phyloP scores from a whole-genome alignment of 1,284 basidiomycete species.

The Schizophyllum amplum region DNA sequence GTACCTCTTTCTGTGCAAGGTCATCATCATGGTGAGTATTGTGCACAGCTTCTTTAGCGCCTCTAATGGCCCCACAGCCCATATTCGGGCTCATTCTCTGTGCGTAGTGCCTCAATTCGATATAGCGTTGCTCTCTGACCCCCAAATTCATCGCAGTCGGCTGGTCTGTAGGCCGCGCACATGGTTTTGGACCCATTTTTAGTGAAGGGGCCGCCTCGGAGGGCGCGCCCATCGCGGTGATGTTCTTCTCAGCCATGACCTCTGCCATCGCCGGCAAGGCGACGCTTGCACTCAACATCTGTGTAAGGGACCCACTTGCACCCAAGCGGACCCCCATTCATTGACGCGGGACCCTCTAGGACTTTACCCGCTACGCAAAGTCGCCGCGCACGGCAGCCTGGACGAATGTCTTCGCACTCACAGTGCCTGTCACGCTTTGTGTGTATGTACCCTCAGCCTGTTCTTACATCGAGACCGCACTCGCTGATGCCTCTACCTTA shows the following conservation, averaged over 20 bases:
- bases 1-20: constrained; percentile 56
- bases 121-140: neutral
- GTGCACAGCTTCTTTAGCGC: neutral
- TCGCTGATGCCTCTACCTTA: neutral
- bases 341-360: constrained; percentile 4
- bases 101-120: constrained; percentile 1
- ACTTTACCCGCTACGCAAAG: constrained; percentile 18
- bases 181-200: constrained; percentile 18
- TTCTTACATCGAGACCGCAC: neutral
- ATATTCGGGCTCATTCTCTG: constrained; percentile 18
- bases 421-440: constrained; percentile 17
- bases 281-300: constrained; percentile 16
- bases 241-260: constrained; percentile 20
- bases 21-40: constrained; percentile 31
- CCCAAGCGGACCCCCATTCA: neutral
- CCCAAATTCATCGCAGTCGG: constrained; percentile 10
- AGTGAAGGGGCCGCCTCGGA: constrained; percentile 9
- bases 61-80: constrained; percentile 6
- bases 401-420: constrained; percentile 17
- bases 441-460: constrained; percentile 7
- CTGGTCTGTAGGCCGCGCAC: constrained; percentile 15
- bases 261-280: constrained; percentile 18
- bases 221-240: constrained; percentile 8
- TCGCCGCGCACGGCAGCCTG: constrained; percentile 15
- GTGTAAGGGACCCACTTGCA: constrained; percentile 3